Percentiles rank a stretch among this genome's conserved stretches.
Evolutionary conservation across 2,329 filamentous ascomycete species (phyloP).

Genomic region (Exutisphaerella laricina): DNA sequence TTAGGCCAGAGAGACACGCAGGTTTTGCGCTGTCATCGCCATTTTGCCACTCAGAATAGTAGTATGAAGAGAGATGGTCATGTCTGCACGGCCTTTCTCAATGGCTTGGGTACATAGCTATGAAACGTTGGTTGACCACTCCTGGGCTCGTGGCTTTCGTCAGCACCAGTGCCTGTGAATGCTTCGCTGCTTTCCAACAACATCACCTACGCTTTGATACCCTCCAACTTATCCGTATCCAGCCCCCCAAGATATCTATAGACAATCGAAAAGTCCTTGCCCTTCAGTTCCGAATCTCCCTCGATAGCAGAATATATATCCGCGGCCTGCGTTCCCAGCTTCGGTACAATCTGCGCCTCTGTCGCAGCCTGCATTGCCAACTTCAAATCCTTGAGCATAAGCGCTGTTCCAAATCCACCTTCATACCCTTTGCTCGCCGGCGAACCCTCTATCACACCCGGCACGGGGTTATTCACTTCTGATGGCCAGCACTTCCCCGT

Average conservation of each 20-base stretch:
- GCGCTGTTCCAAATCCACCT: constrained; percentile 46
- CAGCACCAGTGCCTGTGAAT: neutral
- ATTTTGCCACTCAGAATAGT: no score
- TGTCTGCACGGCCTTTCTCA: no score
- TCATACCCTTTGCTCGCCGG: constrained; percentile 68
- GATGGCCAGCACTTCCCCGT: constrained; percentile 96
- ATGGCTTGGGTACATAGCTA: no score
- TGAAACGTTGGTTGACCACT: no score
- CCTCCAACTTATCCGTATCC: constrained; percentile 30
- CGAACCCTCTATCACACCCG: constrained; percentile 69
- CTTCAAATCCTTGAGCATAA: constrained; percentile 48
- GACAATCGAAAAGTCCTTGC: constrained; percentile 48
- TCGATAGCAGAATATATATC: constrained; percentile 44
- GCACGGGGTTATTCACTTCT: constrained; percentile 91
- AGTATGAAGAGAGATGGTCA: no score
- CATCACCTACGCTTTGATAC: constrained; percentile 2
- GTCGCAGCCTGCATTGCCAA: constrained; percentile 44
- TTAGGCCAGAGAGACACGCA: no score
- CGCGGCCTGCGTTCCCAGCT: constrained; percentile 42
- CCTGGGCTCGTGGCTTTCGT: no score
- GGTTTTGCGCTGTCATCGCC: no score
- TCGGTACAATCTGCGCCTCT: constrained; percentile 41
- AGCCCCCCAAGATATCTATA: constrained; percentile 47
- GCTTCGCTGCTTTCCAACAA: neutral
- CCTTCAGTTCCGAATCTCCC: constrained; percentile 40